Evolutionary conservation across 139 green algal species (phyloP).

Genomic region (Tetradesmus obliquus): DNA sequence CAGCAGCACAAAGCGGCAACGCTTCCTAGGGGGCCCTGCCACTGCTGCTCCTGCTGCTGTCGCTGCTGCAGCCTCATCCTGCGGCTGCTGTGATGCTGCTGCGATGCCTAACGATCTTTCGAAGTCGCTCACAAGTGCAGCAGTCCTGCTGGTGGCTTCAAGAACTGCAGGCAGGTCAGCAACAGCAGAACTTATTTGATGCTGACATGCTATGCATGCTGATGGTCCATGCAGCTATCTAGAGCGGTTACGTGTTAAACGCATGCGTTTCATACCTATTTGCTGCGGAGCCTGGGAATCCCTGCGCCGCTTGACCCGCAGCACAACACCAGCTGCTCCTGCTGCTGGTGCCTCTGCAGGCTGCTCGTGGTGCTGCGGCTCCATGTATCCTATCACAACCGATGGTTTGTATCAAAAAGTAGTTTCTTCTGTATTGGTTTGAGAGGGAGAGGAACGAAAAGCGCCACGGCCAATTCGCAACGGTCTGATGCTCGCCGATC

Average conservation of each 20-base stretch:
- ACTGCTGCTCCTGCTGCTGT: background rate
- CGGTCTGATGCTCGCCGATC: too few relatives aligned
- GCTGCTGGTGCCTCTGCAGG: conserved; percentile 22
- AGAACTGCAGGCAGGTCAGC: background rate
- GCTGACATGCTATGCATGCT: background rate
- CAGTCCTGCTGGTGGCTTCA: conserved; percentile 29
- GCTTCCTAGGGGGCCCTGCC: conserved; percentile 2
- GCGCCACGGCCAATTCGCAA: too few relatives aligned
- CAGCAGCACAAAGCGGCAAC: conserved; percentile 28
- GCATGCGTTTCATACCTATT: background rate
- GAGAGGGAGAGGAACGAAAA: too few relatives aligned
- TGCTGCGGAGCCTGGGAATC: conserved; percentile 14
- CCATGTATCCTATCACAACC: background rate
- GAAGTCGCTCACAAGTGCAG: background rate
- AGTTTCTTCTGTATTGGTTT: too few relatives aligned
- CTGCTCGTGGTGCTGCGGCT: background rate
- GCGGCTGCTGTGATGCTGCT: background rate
- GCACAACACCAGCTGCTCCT: background rate
- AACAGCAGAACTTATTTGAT: background rate
- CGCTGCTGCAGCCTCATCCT: background rate
- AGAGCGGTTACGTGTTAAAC: background rate
- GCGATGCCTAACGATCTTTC: background rate
- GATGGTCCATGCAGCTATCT: background rate
- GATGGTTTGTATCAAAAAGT: too few relatives aligned
- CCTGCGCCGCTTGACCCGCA: conserved; percentile 30